phyloP scores from a whole-genome alignment of 148 eudicot species.

The Mesembryanthemum crystallinum region DNA sequence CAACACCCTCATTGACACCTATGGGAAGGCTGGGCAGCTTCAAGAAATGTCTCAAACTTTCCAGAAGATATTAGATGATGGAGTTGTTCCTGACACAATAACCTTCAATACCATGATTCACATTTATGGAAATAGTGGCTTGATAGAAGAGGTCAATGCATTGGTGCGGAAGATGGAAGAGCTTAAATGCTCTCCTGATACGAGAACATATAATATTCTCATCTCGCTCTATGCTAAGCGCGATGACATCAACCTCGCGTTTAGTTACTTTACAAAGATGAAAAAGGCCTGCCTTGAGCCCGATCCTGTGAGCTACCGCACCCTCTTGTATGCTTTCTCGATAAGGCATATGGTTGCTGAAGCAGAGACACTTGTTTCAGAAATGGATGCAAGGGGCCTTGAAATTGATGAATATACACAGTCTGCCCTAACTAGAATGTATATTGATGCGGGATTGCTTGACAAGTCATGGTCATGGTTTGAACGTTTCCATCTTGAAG shows the following conservation, averaged over 20 bases:
- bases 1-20: conserved; percentile 82
- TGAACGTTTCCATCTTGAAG: conserved; percentile 60
- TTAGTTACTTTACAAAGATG: conserved; percentile 59
- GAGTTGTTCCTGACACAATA: conserved; percentile 65
- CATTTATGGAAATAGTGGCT: conserved; percentile 63
- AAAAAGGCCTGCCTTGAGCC: conserved; percentile 66
- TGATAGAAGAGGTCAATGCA: conserved; percentile 54
- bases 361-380: conserved; percentile 67
- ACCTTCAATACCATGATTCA: conserved; percentile 92
- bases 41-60: conserved; percentile 68
- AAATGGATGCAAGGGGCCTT: conserved; percentile 71
- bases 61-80: conserved; percentile 57
- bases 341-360: conserved; percentile 74
- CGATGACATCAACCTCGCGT: conserved; percentile 62
- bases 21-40: conserved; percentile 81
- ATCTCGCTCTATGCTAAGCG: conserved; percentile 74
- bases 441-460: conserved; percentile 71
- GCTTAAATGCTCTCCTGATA: conserved; percentile 62
- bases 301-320: conserved; percentile 77
- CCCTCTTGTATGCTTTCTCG: conserved; percentile 83
- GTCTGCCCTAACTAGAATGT: conserved; percentile 86
- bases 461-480: conserved; percentile 83
- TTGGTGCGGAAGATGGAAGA: conserved; percentile 68
- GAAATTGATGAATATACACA: conserved; percentile 84
- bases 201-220: conserved; percentile 86